Evolutionary conservation across 257 asterid genomes (phyloP), one percentile per base, ranked within the genome.

Genomic region (Paraleonurus japonicus): DNA sequence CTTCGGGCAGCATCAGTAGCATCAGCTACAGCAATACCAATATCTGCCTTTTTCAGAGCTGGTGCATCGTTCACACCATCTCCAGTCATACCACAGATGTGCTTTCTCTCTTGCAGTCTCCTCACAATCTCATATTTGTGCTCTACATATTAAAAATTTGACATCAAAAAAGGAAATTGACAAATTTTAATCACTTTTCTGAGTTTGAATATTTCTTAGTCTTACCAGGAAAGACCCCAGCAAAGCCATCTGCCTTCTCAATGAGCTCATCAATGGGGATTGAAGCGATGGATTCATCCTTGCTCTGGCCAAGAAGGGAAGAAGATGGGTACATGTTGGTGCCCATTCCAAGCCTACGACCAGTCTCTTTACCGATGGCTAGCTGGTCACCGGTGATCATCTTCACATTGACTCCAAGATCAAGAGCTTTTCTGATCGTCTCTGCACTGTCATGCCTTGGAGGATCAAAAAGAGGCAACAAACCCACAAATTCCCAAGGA

Each of bases 21-120:
- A 59, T 90, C 94, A 0, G 88, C 96, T 5, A 90, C 97, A 16
- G 96, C 97, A 17, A 90, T 90, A 11, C 97, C 97, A 15, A 90
- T 88, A 63, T 90, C 95, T 2, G 97, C 96, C 79, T 83, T 90
- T 76, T 88, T 90, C 4, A 88, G 78, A 4, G 97, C 97, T 4
- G 94, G 96, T 0, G 97, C 96, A 33, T 88, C 97, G 74, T 90
- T 89, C 61, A 90, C 97, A 51, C 97, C 96, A 71, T 90, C 97
- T 47, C 97, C 97, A 4, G 97, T 90, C 97, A 90, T 90, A 45
- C 96, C 97, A 54, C 97, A 90, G 0, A 90, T 90, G 74, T 90
- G 96, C 28, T 90, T 88, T 66, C 74, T 83, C 66, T 85, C 96
- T 73, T 90, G 97, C 65, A 90, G 80, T 61, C 76, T 85, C 85